Evolutionary conservation across 2,329 filamentous ascomycete genomes (phyloP).

Genomic region (Corinectria fuckeliana): DNA sequence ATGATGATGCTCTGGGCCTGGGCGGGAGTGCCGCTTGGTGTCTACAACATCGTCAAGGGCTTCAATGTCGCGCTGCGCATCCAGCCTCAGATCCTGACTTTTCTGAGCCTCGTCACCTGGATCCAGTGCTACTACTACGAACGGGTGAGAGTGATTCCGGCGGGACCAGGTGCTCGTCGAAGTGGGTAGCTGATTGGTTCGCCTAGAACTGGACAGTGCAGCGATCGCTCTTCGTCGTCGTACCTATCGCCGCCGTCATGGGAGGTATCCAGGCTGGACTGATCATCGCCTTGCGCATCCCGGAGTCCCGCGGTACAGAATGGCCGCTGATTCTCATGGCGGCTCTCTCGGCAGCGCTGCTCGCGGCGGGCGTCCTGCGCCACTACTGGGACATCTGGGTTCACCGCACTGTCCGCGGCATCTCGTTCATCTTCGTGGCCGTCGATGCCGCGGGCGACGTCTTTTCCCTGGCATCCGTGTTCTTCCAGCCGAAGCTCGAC

Average conservation of each 20-base stretch:
- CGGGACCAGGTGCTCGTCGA: rapidly evolving
- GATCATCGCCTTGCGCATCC: constrained; percentile 61
- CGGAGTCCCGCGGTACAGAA: constrained; percentile 49
- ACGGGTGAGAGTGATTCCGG: constrained; percentile 30
- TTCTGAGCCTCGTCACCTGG: constrained; percentile 52
- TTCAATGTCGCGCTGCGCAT: constrained; percentile 52
- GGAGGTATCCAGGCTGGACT: constrained; percentile 65
- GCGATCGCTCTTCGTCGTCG: constrained; percentile 55
- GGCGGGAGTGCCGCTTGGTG: constrained; percentile 70
- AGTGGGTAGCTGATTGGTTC: constrained; percentile 18
- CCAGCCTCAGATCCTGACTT: constrained; percentile 52
- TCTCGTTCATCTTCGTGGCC: constrained; percentile 74
- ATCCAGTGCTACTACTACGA: constrained; percentile 53
- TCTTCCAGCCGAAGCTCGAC: constrained; percentile 66
- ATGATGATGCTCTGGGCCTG: constrained; percentile 78
- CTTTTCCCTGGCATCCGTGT: constrained; percentile 68
- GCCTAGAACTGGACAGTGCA: constrained; percentile 57
- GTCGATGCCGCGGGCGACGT: constrained; percentile 74
- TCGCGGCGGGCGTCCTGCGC: constrained; percentile 69
- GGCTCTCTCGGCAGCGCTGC: constrained; percentile 65
- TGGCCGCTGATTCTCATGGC: constrained; percentile 75
- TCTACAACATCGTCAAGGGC: constrained; percentile 51
- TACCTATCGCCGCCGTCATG: constrained; percentile 61
- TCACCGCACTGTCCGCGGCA: constrained; percentile 70
- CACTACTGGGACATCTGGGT: constrained; percentile 75